phyloP scores from a whole-genome alignment of 176 grass and related monocot genomes.

The Themeda triandra region DNA sequence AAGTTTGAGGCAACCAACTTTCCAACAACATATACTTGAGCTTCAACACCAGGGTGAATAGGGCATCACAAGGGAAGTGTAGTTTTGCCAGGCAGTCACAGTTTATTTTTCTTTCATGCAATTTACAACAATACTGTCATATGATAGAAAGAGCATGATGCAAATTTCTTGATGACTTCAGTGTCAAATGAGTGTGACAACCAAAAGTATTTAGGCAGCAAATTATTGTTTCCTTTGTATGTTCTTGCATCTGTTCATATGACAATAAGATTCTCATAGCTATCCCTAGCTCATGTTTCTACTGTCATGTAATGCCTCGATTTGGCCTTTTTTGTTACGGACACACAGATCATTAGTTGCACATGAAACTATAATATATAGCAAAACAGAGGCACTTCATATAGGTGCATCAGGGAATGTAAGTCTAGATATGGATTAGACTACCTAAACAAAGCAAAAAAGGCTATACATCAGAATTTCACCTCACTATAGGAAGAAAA shows the following conservation, averaged over 20 bases:
- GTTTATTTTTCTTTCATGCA: background rate
- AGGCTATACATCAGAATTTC: background rate
- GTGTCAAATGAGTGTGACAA: background rate
- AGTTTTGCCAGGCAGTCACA: slow-evolving; percentile 40
- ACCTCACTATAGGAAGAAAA: background rate
- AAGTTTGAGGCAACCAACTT: slow-evolving; percentile 56
- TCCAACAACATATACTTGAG: slow-evolving; percentile 56
- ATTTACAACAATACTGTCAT: background rate
- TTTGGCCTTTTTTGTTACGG: background rate
- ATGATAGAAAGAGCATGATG: background rate
- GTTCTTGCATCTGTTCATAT: background rate
- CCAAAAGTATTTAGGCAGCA: background rate
- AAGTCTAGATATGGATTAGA: slow-evolving; percentile 94
- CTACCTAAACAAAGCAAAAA: slow-evolving; percentile 53
- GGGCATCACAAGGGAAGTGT: slow-evolving; percentile 76
- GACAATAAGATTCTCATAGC: background rate
- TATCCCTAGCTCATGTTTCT: background rate
- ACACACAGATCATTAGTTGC: background rate
- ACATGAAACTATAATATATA: background rate
- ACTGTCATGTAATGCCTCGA: background rate
- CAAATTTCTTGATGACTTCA: background rate
- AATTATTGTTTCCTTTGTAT: background rate
- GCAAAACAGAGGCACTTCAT: slow-evolving; percentile 35
- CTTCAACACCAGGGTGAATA: slow-evolving; percentile 59
- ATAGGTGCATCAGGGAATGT: slow-evolving; percentile 47